Conservation (phyloP, 495 filamentous ascomycete genomes). For the Choiromyces venosus region DNA sequence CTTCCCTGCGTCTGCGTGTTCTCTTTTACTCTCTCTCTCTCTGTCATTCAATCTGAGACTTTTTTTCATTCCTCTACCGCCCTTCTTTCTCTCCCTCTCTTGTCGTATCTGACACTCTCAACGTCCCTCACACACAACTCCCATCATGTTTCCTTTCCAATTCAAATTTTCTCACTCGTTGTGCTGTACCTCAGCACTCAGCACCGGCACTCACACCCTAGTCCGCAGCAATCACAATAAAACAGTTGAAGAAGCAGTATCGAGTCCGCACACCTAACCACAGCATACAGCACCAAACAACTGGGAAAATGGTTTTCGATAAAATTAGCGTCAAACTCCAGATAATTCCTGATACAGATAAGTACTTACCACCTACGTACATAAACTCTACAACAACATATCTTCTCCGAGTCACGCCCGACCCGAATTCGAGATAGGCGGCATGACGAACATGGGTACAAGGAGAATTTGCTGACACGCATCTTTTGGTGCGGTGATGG, state of each 20-base stretch:
- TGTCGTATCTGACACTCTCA: neutral
- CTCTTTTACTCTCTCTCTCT: neutral
- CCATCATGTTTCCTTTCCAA: neutral
- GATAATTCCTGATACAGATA: constrained; percentile 32
- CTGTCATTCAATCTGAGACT: neutral
- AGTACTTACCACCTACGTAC: constrained; percentile 11
- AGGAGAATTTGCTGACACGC: constrained; percentile 38
- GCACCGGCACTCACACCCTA: neutral
- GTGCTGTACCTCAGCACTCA: neutral
- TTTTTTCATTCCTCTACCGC: neutral
- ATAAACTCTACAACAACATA: constrained; percentile 5
- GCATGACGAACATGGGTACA: constrained; percentile 35
- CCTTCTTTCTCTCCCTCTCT: neutral
- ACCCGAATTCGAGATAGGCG: constrained; percentile 29
- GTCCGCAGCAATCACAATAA: neutral
- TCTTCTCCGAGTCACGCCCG: constrained; percentile 16
- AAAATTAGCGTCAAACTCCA: constrained; percentile 37
- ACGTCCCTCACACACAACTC: neutral
- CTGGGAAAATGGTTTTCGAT: constrained; percentile 3
- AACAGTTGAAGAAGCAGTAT: neutral
- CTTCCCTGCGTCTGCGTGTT: neutral
- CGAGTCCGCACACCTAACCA: neutral
- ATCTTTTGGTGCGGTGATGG: constrained; percentile 28
- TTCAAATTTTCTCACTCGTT: neutral
- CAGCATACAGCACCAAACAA: neutral